Base-by-base conservation (phyloP, 306 rosid species). In the Medicago arabica region DNA sequence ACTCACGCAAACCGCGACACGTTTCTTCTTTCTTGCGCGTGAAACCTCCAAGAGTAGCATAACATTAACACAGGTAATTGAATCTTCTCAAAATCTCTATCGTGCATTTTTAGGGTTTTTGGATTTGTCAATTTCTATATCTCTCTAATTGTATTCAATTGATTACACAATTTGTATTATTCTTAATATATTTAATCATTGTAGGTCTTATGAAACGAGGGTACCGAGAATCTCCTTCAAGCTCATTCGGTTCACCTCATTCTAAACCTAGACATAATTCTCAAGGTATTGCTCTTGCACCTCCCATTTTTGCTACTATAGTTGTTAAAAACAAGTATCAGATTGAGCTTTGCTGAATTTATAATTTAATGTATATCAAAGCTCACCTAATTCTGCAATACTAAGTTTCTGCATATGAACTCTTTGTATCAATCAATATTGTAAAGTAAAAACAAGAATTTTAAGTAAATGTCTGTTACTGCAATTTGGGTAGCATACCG, bases 231-330 rank as follows among this genome's bases (percentile, higher is more conserved):
- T 90, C 93, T 43, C 83, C 96, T 46, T 86, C 97, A 12, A 72
- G 88, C 73, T 92, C 99, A 10, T 15, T 75, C 1, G 97, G n/a
- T 55, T 97, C 96, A 7, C 96, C 97, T 63, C 97, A 90, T 43
- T 90, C 98, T 82, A 92, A 87, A 88, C 25, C 85, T 41, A 95
- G 87, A 47, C 79, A 76, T 65, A 89, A 95, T 85, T 88, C 96
- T 21, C 88, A n/a, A 88, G 97, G 98, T 95, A 36, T 31, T 75
- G 82, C 69, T 50, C 40, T 72, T 25, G 77, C 60, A 15, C 67
- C 57, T 41, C 81, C 67, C 57, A 2, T 55, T 67, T 74, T 12
- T 59, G 38, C 23, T 28, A 65, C 46, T 6, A 47, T 60, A 28
- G 12, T n/a, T n/a, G n/a, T n/a, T n/a, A n/a, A n/a, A n/a, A n/a